phyloP scores from a whole-genome alignment of 805 yeast genomes.

The Candida hispaniensis region DNA sequence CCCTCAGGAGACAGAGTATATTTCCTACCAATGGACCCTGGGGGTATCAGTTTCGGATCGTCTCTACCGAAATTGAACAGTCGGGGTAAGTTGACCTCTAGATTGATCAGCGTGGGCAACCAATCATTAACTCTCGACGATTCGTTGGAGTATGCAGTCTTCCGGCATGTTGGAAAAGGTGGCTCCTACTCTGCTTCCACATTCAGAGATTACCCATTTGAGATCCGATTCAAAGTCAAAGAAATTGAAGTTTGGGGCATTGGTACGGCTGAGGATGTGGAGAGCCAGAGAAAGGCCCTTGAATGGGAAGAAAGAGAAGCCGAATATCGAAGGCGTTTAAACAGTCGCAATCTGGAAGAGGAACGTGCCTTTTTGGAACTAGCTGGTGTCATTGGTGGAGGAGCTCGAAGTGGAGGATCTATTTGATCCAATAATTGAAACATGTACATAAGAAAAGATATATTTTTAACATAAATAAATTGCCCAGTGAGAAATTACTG shows the following conservation, averaged over 20 bases:
- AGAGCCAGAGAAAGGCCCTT: constrained; percentile 68
- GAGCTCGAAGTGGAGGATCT: constrained; percentile 1
- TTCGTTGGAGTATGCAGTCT: constrained; percentile 67
- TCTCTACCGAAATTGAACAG: constrained; percentile 22
- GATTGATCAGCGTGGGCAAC: constrained; percentile 48
- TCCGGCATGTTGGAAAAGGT: constrained; percentile 55
- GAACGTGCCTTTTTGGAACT: constrained; percentile 77
- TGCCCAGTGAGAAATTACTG: too few species aligned
- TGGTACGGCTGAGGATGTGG: constrained; percentile 68
- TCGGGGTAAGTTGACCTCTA: neutral
- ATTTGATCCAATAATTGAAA: too few species aligned
- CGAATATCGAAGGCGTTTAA: constrained; percentile 59
- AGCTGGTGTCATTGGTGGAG: constrained; percentile 51
- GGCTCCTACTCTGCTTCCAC: constrained; percentile 34
- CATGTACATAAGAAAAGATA: too few species aligned
- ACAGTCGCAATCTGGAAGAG: constrained; percentile 45
- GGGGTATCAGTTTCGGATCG: constrained; percentile 77
- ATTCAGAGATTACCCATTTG: constrained; percentile 27
- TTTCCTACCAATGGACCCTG: constrained; percentile 48
- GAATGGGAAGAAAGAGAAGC: constrained; percentile 90
- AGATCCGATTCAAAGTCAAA: constrained; percentile 57
- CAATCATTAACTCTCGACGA: constrained; percentile 72
- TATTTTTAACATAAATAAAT: too few species aligned
- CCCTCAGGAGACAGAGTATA: constrained; percentile 42
- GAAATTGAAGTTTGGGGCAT: constrained; percentile 89